Base-by-base conservation (phyloP, 1,139 yeast genomes). In the Magnusiomyces sp. region DNA sequence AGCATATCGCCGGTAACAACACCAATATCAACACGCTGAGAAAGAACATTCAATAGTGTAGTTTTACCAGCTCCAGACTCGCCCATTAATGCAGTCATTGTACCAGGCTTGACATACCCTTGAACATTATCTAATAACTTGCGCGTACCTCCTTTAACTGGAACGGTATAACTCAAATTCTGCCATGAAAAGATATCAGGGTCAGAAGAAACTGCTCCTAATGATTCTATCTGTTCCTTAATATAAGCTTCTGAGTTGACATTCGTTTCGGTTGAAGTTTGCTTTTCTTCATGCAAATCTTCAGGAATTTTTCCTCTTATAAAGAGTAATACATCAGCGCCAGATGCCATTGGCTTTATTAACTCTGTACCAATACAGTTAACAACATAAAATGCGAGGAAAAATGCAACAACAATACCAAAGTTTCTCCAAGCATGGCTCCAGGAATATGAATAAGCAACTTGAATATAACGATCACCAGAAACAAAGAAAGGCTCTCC, bases 31-130 rank as follows among this genome's bases (percentile, higher is more conserved):
- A 75, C 71, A 62, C 84, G 71, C 59, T 77, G 79, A 16, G 83
- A 79, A 53, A 79, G 68, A 48, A 74, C 74, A 59, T 78, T 78
- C 55, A 79, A 69, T 52, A 79, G 65, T 5, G 83, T 79, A 1
- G 84, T 79, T 62, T 79, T 79, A 60, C 83, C 83, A 40, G 83
- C 83, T 58, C 83, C 83, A 27, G 83, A 78, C 57, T 76, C 81
- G 54, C 84, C 84, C 82, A 79, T 79, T 39, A 79, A 62, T 19
- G 80, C 80, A 45, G 79, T 76, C 68, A 76, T 66, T 34, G 78
- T 75, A 56, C 83, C 83, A 23, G 83, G 82, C 53, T 74, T 73
- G 57, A 78, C 79, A 62, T 72, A 81, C 44, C 86, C 87, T 56
- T 79, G 79, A 42, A 81, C 76, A 57, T 73, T 70, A 52, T 76